Evolutionary conservation across 78 protist species (phyloP), one percentile per base, ranked within the genome.

Genomic region (Dictyostelium discoideum): DNA sequence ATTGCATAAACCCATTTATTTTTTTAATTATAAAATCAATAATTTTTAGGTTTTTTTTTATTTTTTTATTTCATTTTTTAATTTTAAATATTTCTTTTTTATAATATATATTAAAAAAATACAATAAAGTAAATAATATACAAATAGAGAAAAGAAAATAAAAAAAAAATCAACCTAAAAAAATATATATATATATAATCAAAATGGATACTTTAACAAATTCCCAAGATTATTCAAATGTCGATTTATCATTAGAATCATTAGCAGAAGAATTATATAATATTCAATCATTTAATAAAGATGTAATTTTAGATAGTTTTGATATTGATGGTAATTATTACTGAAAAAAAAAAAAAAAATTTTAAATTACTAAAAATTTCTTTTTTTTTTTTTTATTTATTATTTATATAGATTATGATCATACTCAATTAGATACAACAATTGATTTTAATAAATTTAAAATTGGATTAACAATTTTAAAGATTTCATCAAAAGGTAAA

Each of bases 401-500:
- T 72, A 80, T 24, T 80, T 32, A 20, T 11, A 24, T 46, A 80
- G 85, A 81, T 50, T 81, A 48, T 81, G 85, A 81, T 26, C 69
- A 81, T 48, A 81, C 85, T 24, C 42, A 81, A 48, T 24, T 81
- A 42, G 57, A 32, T 46, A 13, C 29, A 24, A 29, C 54, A 14
- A 81, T 48, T 24, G 65, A 42, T 48, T 42, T 50, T 44, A 67
- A 54, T 48, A 50, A 81, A 50, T 84, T 37, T 84, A 84, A 84
- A 63, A 24, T 16, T 60, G 87, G 87, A 26, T 72, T 84, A 60
- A 7, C 39, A 24, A 60, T 84, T 60, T n/a, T 37, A 63, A 84
- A 84, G n/a, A 60, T 84, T 24, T 42, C 87, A 20, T 42, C 73
- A 54, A 84, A 84, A 18, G 77, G 77, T 48, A 84, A 60, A 84